Evolutionary conservation across 352 stramenopile genomes (phyloP), one percentile per base, ranked within the genome.

Genomic region (Phytophthora foliorum): DNA sequence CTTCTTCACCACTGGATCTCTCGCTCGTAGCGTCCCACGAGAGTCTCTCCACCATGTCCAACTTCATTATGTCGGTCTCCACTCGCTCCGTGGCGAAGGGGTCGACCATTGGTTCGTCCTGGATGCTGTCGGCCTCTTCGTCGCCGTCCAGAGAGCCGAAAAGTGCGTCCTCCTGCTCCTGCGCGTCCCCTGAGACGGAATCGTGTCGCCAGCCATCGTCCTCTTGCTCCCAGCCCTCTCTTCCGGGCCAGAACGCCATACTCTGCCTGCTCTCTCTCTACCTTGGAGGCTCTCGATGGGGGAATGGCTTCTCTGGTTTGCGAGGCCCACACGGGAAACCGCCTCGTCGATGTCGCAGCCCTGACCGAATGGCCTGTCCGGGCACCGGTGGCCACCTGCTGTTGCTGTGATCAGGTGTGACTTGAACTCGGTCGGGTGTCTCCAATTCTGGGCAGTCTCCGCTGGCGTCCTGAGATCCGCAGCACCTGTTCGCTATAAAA

Each of bases 241-340:
- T 80, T 46, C 44, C 67, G 19, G 56, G 48, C 52, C 51, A 75
- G 57, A 77, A 63, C 55, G 71, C 62, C 71, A 78, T 78, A 31
- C 29, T 42, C 38, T 55, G 49, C n/a, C 21, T 71, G 34, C 41
- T 62, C 56, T 59, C 63, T 58, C 34, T 63, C 29, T 32, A 57
- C 49, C 14, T 53, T 44, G 41, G 31, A 54, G 53, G 3, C 29
- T 34, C n/a, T 48, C 41, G 45, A 72, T 64, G 19, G 42, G 57
- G 39, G 57, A 73, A 73, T 72, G 52, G 61, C 54, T 61, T 51
- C 25, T 38, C 38, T 69, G 31, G 24, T 73, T 57, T 64, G 49
- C 22, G 19, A 14, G 14, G 38, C 63, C 50, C 41, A 57, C 32
- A 25, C 32, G 65, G 65, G 51, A 69, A 74, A 65, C 36, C 22